Evolutionary conservation across 2,329 filamentous ascomycete species (phyloP), one percentile per base, ranked within the genome.

Genomic region (Plectosphaerella cucumerina): DNA sequence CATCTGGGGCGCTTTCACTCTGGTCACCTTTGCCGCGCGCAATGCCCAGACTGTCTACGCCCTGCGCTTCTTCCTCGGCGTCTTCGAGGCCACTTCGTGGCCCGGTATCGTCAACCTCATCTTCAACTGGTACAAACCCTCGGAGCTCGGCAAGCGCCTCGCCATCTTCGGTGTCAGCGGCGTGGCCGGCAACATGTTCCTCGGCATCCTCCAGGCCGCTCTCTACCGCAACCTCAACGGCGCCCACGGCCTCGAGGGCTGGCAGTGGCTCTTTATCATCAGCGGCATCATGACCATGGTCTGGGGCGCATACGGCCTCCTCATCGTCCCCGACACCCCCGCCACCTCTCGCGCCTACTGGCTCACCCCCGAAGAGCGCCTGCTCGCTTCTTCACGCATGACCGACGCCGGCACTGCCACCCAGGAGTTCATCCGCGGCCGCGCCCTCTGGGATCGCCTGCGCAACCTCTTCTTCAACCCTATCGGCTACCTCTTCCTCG

Each of bases 51-150:
- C 63, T 6, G 58, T 70, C 14, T 70, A 66, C 47, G 67, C 60
- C 2, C 53, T 70, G n/a, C 59, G 68, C 1, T 71, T 71, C 49
- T 65, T 68, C 52, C 57, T 69, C n/a, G 66, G 66, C 1, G 56
- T 67, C 11, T 63, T 67, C 34, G 64, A 64, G 33, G 61, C 62
- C 2, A 63, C 61, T 11, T 68, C 62, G 3, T 68, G 63, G 55
- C 63, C 66, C 1, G 62, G 61, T 2, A 57, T 67, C 20, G 63
- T 65, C 21, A 54, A 74, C 47, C 68, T 76, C 31, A 66, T 78
- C 5, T 71, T 71, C 20, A 71, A 75, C 49, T 79, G 74, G 66
- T 79, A 78, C 60, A 76, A 73, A 0, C 67, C 73, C 17, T 70
- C 70, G 54, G 66, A 69, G 57, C 56, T 71, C 37, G 57, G 65